phyloP scores from a whole-genome alignment of 2,329 filamentous ascomycete genomes.

The Tympanopsis confertula region DNA sequence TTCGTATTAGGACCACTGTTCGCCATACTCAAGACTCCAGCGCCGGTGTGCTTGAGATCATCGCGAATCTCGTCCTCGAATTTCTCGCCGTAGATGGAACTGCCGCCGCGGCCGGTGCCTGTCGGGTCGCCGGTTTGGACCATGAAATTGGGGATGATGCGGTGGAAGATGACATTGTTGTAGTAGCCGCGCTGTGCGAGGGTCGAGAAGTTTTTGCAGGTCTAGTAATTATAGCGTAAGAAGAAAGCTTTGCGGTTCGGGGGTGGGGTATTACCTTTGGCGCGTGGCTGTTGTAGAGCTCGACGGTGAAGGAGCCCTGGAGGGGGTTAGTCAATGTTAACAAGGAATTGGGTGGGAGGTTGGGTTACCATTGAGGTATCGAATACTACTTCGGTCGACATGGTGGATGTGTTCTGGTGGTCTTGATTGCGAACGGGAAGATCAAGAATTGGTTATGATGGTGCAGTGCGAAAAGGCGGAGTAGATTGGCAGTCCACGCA shows the following conservation, averaged over 20 bases:
- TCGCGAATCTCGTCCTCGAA: constrained; percentile 84
- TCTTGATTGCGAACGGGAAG: too few species aligned
- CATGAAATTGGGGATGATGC: constrained; percentile 95
- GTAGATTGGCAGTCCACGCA: too few species aligned
- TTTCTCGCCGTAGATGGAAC: constrained; percentile 81
- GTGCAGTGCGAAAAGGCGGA: too few species aligned
- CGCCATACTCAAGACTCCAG: constrained; percentile 91
- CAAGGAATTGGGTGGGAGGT: neutral
- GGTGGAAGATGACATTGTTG: constrained; percentile 76
- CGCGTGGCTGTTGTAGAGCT: constrained; percentile 83
- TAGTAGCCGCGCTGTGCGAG: constrained; percentile 80
- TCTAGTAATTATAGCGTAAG: constrained; percentile 16
- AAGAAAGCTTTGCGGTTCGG: neutral
- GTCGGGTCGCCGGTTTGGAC: constrained; percentile 89
- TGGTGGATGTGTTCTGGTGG: too few species aligned
- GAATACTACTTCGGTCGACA: neutral
- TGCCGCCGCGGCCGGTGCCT: constrained; percentile 79
- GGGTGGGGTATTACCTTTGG: constrained; percentile 37
- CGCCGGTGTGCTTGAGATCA: constrained; percentile 77
- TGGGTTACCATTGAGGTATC: neutral
- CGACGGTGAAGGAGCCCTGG: constrained; percentile 71
- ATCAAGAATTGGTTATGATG: too few species aligned
- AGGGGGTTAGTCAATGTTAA: neutral
- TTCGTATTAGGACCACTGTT: constrained; percentile 90
- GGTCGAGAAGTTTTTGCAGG: constrained; percentile 76